Evolutionary conservation across 148 eudicot genomes (phyloP), one percentile per base, ranked within the genome.

Genomic region (Persicaria maculosa): DNA sequence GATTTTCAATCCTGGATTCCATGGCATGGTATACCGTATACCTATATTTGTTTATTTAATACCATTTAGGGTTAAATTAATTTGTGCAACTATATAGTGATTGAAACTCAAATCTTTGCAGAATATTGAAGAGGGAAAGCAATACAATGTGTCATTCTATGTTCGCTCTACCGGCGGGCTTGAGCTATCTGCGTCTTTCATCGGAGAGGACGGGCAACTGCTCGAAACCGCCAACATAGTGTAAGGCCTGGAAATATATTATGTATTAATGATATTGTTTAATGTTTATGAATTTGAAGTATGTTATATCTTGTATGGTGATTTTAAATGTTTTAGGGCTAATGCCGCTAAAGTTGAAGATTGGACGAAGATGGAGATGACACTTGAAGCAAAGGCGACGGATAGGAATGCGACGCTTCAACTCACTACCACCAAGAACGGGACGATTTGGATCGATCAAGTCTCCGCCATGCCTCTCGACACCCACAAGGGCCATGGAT

Each of bases 401-500:
- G 74, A 84, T 57, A 68, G 72, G 45, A 81, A 85, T 61, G 80
- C 91, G 65, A 85, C 90, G 73, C 82, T 93, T 77, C 91, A 91
- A 31, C 69, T 93, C 19, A 91, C 90, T 17, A 88, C 95, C 9
- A 84, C 48, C 43, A 84, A 72, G 67, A 88, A 79, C 25, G 87
- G 91, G 47, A 82, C 82, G 36, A 80, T 89, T 74, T 93, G 98
- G 98, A 84, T 93, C 69, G 98, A 93, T 79, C 98, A 93, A 82
- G 91, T 93, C 4, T 93, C 98, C 22, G 86, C 80, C 47, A 87
- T 91, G 90, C 97, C 98, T 64, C 68, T 77, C 57, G 89, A 88
- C 75, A 91, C 98, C 54, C 83, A 85, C 85, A 86, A 88, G 98
- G 98, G 97, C 62, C 98, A 91, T 78, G 97, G 97, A 75, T 94